phyloP scores from a whole-genome alignment of 495 filamentous ascomycete genomes.

The Baudoinia panamericana region DNA sequence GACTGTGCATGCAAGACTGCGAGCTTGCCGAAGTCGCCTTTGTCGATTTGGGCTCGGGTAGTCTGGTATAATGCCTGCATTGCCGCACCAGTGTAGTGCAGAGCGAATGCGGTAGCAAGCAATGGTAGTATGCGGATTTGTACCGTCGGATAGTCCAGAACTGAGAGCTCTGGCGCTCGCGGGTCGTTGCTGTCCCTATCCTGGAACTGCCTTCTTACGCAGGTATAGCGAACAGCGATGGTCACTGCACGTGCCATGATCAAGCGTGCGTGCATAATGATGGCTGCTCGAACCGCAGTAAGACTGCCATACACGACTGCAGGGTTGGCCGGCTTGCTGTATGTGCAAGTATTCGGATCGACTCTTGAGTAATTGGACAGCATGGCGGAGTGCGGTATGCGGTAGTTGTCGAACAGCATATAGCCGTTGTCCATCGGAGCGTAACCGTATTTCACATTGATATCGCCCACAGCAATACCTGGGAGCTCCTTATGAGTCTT shows the following conservation, averaged over 20 bases:
- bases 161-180: constrained; percentile 30
- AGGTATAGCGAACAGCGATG: constrained; percentile 35
- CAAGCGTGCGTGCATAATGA: constrained; percentile 37
- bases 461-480: constrained; percentile 38
- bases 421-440: constrained; percentile 39
- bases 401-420: constrained; percentile 37
- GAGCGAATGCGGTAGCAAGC: constrained; percentile 36
- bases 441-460: constrained; percentile 39
- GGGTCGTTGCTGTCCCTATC: constrained; percentile 32
- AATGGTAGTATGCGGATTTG: constrained; percentile 38
- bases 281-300: constrained; percentile 35
- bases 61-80: constrained; percentile 33
- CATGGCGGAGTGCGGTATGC: constrained; percentile 37
- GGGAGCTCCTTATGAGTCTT: constrained; percentile 32
- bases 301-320: constrained; percentile 37
- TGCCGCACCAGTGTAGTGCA: constrained; percentile 37
- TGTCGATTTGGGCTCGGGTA: constrained; percentile 32
- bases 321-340: constrained; percentile 31
- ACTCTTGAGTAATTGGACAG: constrained; percentile 34
- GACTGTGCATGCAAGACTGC: constrained; percentile 38
- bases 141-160: constrained; percentile 39
- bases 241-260: constrained; percentile 38
- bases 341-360: constrained; percentile 31
- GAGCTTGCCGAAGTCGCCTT: constrained; percentile 31
- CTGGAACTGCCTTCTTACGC: constrained; percentile 34